Evolutionary conservation across 2,329 filamentous ascomycete species (phyloP), one percentile per base, ranked within the genome.

Genomic region (Fusarium hainanense): DNA sequence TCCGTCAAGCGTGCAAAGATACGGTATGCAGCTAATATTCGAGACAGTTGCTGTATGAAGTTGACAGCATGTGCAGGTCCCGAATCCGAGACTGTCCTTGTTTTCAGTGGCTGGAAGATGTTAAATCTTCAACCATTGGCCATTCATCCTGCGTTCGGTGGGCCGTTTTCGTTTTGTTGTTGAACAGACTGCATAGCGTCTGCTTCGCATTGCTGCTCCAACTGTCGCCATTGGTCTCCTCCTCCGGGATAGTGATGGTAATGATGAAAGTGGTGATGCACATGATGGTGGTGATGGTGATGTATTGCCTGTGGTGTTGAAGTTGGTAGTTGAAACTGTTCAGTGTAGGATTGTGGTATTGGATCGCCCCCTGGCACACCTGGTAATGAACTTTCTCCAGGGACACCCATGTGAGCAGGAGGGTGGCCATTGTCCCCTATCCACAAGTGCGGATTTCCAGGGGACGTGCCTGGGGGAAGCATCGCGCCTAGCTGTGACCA

Each of bases 241-340:
- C 44, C 66, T 4, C 52, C 60, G 2, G 68, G 55, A n/a, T 66
- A 47, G 16, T 70, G 68, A 11, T 73, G 70, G n/a, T 73, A 73
- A 3, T 73, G 70, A 3, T 73, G 68, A 7, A 70, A 73, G 13
- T 73, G 63, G 9, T 73, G 70, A 12, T 73, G 70, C 0, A 73
- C 65, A 40, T 73, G 70, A 12, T 70, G 68, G 4, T 70, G 68
- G 5, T 70, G 68, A 0, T 70, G 68, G 10, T 70, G 65, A 1
- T 69, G 68, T 11, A 73, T 57, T 2, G 68, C 62, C 14, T 73
- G 70, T 5, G 58, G 65, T 2, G 70, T 41, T 7, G 68, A 52
- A 0, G 57, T 9, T 1, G 58, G 56, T 13, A 71, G 34, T 8
- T 68, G 68, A 11, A 73, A 71, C 6, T 68, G 57, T 7, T 63